These are phyloP conservation scores for Onygenales sp. DNA, from an alignment of 2,329 filamentous ascomycete genomes.

Conservation along the genomic window DNA sequence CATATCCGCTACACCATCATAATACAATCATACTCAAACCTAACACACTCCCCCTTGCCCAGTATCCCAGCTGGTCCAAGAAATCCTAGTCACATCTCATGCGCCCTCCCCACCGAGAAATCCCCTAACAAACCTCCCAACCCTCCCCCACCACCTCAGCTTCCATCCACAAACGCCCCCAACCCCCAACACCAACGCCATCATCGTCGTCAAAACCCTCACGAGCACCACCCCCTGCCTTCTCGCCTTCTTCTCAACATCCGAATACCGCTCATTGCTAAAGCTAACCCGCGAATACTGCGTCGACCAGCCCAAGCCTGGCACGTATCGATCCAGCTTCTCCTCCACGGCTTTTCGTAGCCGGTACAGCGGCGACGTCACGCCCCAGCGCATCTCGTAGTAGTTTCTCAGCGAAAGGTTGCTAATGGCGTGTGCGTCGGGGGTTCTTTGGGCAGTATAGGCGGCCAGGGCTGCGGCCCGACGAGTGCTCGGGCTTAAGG, in stretches of 20 bases:
- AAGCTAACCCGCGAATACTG: constrained; percentile 92
- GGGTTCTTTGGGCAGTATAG: constrained; percentile 64
- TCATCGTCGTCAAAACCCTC: constrained; percentile 19
- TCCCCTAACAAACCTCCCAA: background rate
- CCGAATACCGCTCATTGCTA: constrained; percentile 81
- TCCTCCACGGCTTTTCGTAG: constrained; percentile 83
- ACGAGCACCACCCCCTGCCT: constrained; percentile 57
- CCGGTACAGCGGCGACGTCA: constrained; percentile 67
- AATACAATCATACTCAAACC: too few relatives aligned
- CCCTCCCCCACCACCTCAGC: constrained; percentile 23
- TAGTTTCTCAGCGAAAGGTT: constrained; percentile 88
- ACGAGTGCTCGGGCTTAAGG: constrained; percentile 26
- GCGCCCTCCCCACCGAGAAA: background rate
- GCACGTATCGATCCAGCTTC: constrained; percentile 64
- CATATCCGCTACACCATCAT: too few relatives aligned
- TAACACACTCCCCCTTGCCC: too few relatives aligned
- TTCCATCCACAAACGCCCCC: constrained; percentile 5
- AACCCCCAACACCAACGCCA: constrained; percentile 21
- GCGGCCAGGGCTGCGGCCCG: constrained; percentile 49
- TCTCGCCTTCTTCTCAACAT: constrained; percentile 62
- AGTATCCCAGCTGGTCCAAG: too few relatives aligned
- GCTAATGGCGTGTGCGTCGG: constrained; percentile 83
- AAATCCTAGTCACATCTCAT: too few relatives aligned
- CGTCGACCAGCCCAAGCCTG: constrained; percentile 75
- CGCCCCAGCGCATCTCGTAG: constrained; percentile 81